Conservation (phyloP, 1,284 basidiomycete genomes). For the Phylloporus sp. region DNA sequence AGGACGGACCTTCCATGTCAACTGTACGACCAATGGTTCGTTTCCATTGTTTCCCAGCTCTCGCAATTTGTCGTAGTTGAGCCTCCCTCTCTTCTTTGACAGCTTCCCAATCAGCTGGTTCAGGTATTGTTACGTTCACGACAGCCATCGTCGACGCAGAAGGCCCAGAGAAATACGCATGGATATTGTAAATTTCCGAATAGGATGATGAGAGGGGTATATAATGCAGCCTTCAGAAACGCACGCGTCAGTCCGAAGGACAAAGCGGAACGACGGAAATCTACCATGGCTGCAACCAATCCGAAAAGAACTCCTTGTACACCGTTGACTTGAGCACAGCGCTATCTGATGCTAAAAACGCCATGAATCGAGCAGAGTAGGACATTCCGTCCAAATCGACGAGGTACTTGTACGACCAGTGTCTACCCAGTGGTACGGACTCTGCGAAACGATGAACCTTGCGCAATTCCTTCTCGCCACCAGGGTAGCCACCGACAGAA, state of each 20-base stretch:
- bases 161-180: constrained; percentile 88
- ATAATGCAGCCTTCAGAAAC: constrained; percentile 80
- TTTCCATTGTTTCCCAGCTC: constrained; percentile 91
- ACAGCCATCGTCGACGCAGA: constrained; percentile 61
- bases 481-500: constrained; percentile 76
- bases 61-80: constrained; percentile 79
- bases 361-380: constrained; percentile 90
- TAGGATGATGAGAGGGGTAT: constrained; percentile 89
- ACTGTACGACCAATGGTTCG: constrained; percentile 76
- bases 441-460: constrained; percentile 76
- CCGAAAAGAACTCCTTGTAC: constrained; percentile 88
- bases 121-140: constrained; percentile 44
- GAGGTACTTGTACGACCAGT: constrained; percentile 93
- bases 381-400: constrained; percentile 94
- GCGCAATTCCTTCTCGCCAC: constrained; percentile 75
- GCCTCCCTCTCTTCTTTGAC: constrained; percentile 68
- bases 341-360: constrained; percentile 86
- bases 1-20: constrained; percentile 85
- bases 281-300: constrained; percentile 85
- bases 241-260: not conserved
- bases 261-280: constrained; percentile 34
- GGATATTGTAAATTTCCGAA: constrained; percentile 89
- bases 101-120: constrained; percentile 34
- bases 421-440: constrained; percentile 79
- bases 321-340: constrained; percentile 89